phyloP scores from a whole-genome alignment of 371 early-diverging fungal species.

The Syncephalis plumigaleata region DNA sequence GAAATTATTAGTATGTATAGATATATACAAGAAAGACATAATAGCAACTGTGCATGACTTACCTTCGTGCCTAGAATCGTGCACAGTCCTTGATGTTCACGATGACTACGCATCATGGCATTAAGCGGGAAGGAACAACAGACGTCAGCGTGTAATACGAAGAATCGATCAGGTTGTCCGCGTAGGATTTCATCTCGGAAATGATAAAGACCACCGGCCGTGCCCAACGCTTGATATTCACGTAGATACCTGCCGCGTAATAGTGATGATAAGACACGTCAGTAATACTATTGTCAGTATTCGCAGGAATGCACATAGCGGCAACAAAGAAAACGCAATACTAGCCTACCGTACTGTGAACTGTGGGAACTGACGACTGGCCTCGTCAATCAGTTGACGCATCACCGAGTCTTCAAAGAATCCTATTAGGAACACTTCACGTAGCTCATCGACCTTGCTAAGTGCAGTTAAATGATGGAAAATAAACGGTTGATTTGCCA shows the following conservation, averaged over 20 bases:
- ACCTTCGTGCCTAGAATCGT: conserved; percentile 78
- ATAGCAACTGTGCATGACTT: not conserved
- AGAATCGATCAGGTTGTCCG: conserved; percentile 76
- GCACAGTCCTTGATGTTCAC: conserved; percentile 54
- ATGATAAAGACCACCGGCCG: conserved; percentile 94
- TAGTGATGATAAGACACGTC: not conserved
- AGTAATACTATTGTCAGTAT: not conserved
- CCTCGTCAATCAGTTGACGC: conserved; percentile 64
- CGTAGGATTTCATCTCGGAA: conserved; percentile 91
- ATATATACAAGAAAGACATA: not conserved
- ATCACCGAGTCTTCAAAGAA: conserved; percentile 91
- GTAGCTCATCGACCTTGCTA: conserved; percentile 65
- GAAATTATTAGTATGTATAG: not conserved
- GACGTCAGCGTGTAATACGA: conserved; percentile 92
- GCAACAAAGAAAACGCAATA: not conserved
- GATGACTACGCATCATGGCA: conserved; percentile 69
- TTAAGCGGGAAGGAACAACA: conserved; percentile 83
- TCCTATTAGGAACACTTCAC: conserved; percentile 86
- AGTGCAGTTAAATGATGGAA: conserved; percentile 88
- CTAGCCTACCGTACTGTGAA: conserved; percentile 56
- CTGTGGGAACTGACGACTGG: conserved; percentile 63
- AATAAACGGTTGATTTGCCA: conserved; percentile 91
- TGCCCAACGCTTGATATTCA: conserved; percentile 91
- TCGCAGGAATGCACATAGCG: too few relatives aligned
- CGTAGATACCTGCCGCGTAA: conserved; percentile 70